A percentile compares a stretch with the other conserved stretches of the same genome.
Evolutionary conservation across 352 stramenopile species (phyloP).

Genomic region (Globisporangium spinosum): DNA sequence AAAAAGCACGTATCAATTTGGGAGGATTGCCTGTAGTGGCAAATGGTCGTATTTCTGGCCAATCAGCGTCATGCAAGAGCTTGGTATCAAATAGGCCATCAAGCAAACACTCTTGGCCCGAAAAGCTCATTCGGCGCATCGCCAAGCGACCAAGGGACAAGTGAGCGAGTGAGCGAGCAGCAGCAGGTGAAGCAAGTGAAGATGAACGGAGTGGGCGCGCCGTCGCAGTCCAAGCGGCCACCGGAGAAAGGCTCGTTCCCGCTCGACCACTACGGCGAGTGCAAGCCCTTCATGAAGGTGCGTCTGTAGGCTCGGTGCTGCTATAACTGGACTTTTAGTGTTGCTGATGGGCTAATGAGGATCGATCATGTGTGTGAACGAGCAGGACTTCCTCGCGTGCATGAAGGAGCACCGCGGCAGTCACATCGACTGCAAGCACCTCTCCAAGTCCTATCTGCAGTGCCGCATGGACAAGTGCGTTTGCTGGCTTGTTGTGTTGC

Average conservation of each 20-base stretch:
- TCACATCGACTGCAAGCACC: conserved; percentile 89
- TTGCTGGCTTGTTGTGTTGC: not conserved
- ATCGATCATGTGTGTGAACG: not conserved
- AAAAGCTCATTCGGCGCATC: not conserved
- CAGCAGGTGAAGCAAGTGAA: not conserved
- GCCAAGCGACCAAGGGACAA: not conserved
- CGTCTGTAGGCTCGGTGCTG: not conserved
- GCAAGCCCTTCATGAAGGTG: conserved; percentile 85
- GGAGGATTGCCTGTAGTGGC: no score
- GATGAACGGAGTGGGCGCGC: conserved; percentile 82
- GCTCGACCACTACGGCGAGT: conserved; percentile 89
- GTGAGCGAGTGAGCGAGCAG: not conserved
- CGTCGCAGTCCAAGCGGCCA: conserved; percentile 65
- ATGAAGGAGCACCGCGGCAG: conserved; percentile 75
- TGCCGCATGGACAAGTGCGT: conserved; percentile 89
- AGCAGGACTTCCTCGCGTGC: conserved; percentile 76
- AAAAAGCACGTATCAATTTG: no score
- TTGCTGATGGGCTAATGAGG: not conserved
- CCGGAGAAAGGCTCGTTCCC: conserved; percentile 90
- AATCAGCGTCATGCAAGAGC: not conserved
- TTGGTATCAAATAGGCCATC: not conserved
- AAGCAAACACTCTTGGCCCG: not conserved
- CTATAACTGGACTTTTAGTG: not conserved
- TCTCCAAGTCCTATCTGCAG: conserved; percentile 84
- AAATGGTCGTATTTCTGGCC: not conserved